Percentiles rank a stretch among this genome's conserved stretches.
These are phyloP conservation scores for Colletotrichum costaricense DNA, from an alignment of 2,329 filamentous ascomycete genomes.

Conservation along the genomic window DNA sequence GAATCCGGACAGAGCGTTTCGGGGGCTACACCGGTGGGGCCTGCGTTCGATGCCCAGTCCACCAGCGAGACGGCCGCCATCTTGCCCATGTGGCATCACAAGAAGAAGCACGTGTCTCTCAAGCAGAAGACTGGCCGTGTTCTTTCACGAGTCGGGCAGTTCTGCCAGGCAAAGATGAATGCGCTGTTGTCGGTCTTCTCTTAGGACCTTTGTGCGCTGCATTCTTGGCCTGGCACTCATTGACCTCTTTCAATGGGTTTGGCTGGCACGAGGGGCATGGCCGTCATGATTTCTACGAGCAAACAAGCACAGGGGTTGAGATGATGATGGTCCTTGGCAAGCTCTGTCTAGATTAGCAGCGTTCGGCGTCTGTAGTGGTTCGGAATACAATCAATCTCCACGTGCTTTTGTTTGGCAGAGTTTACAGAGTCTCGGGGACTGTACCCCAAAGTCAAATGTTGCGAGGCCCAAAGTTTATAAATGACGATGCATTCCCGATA, in stretches of 20 bases:
- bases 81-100: not conserved
- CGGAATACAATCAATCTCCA: slow-evolving; percentile 29
- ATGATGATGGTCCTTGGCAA: not conserved
- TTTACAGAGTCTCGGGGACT: not conserved
- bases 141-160: slow-evolving; percentile 16
- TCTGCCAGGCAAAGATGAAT: slow-evolving; percentile 22
- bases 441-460: not conserved
- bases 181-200: slow-evolving; percentile 10
- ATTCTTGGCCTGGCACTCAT: not conserved
- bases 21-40: not conserved
- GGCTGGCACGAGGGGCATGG: not conserved
- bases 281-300: not conserved
- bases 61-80: not conserved
- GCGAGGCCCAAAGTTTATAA: not conserved
- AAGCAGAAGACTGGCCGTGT: not conserved
- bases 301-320: not conserved
- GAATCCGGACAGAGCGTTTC: slow-evolving; percentile 33
- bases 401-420: not conserved
- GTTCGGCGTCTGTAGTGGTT: slow-evolving; percentile 16
- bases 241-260: not conserved
- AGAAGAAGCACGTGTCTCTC: not conserved
- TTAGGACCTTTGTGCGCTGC: not conserved
- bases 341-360: slow-evolving; percentile 7
- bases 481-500: slow-evolving; percentile 1
- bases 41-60: not conserved